Base-by-base conservation (phyloP, 2,329 filamentous ascomycete species). In the Venturia carpophila region DNA sequence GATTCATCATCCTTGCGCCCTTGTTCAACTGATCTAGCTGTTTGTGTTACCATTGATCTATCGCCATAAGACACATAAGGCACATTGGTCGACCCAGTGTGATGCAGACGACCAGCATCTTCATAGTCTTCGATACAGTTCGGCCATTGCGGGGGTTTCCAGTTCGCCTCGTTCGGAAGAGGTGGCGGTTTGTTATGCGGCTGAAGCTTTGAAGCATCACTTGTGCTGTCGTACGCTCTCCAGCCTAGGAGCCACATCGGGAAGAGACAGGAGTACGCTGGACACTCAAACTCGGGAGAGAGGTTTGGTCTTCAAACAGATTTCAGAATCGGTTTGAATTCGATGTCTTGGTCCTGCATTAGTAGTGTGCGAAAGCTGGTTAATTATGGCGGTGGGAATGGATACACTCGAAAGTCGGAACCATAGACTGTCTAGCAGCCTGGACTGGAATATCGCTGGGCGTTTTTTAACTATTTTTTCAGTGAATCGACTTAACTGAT, bases 171-270 rank as follows among this genome's bases (percentile, higher is more conserved):
- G 6, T 58, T 58, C 52, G 52, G 52, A 37, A 37, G 30, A 34
- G 52, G 19, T 37, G 52, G 52, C 52, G 27, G 37, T 58, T 3
- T 15, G 19, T 19, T 37, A n/a, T 58, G 27, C 30, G 52, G 52
- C 17, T 58, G 52, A 58, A 58, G 52, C 30, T 34, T 30, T 37
- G 52, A n/a, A 58, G 52, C 52, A 58, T 58, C 30, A 37, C 19
- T 58, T 37, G 52, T 37, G 30, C 30, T 37, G 30, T 58, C 15
- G 17, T 58, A 24, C 24, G 11, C 27, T 58, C 52, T 37, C 47
- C 24, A 52, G 21, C 11, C 11, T 52, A 15, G 9, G 15, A 11
- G 21, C 47, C 21, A 52, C 15, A 5, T 27, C 21, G 11, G 21
- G 24, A 10, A 52, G 10, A 52, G 1, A 21, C 5, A 17, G 24